Base-by-base conservation (phyloP, 129 eudicot genomes). In the Arctium lappa region DNA sequence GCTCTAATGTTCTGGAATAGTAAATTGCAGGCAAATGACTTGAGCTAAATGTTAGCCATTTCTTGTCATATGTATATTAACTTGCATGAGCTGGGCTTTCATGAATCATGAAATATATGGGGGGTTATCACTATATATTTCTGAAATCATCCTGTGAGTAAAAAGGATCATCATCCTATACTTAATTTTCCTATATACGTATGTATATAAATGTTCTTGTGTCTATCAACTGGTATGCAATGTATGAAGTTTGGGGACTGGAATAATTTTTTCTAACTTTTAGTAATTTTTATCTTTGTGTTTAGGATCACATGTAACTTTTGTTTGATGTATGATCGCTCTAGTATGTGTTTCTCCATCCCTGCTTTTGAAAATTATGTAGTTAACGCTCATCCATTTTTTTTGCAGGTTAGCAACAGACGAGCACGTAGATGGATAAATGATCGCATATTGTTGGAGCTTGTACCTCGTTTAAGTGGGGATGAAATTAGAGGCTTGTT, bases 401-500 rank as follows among this genome's bases (percentile, higher is more conserved):
- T n/a, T 42, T 80, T 86, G 44, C 83, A 95, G 98, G 94, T 95
- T 42, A 91, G 97, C 88, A 95, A 92, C 86, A 87, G 98, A 65
- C 88, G 97, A 62, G 82, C 97, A 66, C 97, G 98, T 5, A 88
- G 98, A 88, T 89, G 89, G 96, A 33, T 95, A 65, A 95, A 95
- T 88, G 97, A 95, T 73, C 94, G 98, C 1, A 73, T 95, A 44
- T 75, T 95, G 79, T 87, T 92, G 88, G 98, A 95, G 83, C 98
- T 95, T 77, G 98, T 95, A 42, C 98, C 98, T 62, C 97, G 97
- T 79, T 78, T 95, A 80, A 83, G 92, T 80, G 94, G 93, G n/a
- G 94, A 95, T 76, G 98, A 95, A 85, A 92, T 95, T 33, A 87
- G 94, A 74, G 98, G 98, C 82, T 83, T 95, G 87, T 95, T 95